Percentiles rank a stretch among this genome's conserved stretches.
Conservation (phyloP, 192 early-diverging fungal species). For the Backusella circina region DNA sequence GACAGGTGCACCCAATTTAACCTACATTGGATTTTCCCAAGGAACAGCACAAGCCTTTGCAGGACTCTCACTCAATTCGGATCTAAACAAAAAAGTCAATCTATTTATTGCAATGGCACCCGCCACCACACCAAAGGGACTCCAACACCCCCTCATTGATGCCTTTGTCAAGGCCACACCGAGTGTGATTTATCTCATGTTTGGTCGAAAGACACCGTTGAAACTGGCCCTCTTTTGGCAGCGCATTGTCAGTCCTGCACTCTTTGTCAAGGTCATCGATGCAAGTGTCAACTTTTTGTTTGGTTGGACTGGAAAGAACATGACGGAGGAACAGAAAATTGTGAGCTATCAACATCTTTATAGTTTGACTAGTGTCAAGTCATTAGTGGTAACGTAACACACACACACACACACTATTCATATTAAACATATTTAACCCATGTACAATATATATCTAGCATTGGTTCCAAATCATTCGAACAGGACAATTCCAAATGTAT, state of each 20-base stretch:
- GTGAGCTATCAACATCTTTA: constrained; percentile 88
- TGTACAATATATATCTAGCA: too few relatives aligned
- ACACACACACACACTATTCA: too few relatives aligned
- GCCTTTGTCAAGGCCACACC: constrained; percentile 84
- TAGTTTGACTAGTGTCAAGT: constrained; percentile 86
- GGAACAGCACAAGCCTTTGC: constrained; percentile 90
- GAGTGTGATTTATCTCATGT: constrained; percentile 80
- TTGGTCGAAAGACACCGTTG: constrained; percentile 84
- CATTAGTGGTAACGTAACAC: constrained; percentile 62
- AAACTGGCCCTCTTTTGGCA: constrained; percentile 84
- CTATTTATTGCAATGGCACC: constrained; percentile 91
- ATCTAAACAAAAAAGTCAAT: constrained; percentile 80
- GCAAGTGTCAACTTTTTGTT: constrained; percentile 71
- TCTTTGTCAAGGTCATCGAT: constrained; percentile 77
- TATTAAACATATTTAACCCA: too few relatives aligned
- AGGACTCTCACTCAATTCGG: constrained; percentile 73
- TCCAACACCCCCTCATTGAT: constrained; percentile 76
- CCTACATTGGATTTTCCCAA: constrained; percentile 97
- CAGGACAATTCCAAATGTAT: constrained; percentile 87
- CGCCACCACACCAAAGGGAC: constrained; percentile 80
- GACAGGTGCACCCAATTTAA: constrained; percentile 76
- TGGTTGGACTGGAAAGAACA: constrained; percentile 73
- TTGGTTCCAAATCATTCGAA: constrained; percentile 95
- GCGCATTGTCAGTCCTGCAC: constrained; percentile 66
- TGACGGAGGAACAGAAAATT: constrained; percentile 69